Evolutionary conservation across 176 grass and related monocot genomes (phyloP).

Genomic region (Cenchrus purpureus): DNA sequence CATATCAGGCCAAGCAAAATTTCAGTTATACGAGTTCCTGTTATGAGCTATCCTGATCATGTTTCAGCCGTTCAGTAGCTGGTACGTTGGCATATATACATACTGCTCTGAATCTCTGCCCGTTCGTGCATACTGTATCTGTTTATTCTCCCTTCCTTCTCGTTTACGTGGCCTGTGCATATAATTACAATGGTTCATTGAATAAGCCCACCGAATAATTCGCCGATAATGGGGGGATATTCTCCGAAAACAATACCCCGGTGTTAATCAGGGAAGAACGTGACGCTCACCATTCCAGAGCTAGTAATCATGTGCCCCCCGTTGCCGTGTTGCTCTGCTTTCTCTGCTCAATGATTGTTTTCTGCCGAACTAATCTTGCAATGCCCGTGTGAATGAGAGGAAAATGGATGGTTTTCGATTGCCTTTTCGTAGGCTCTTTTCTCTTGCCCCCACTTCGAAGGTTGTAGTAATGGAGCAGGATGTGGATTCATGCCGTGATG

Average conservation of each 20-base stretch:
- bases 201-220: slow-evolving; percentile 22
- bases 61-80: background rate
- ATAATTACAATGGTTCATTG: background rate
- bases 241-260: background rate
- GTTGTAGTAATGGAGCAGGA: background rate
- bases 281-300: background rate
- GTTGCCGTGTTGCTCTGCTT: background rate
- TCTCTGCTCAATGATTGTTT: background rate
- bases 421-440: background rate
- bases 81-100: background rate
- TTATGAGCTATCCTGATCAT: background rate
- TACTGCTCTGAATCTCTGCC: background rate
- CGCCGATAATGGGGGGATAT: slow-evolving; percentile 1
- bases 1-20: background rate
- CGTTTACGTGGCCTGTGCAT: background rate
- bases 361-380: slow-evolving; percentile 9
- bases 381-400: background rate
- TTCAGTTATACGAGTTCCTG: background rate
- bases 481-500: background rate
- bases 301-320: background rate
- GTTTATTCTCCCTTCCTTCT: background rate
- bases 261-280: slow-evolving; percentile 8
- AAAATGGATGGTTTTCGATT: background rate
- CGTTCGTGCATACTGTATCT: background rate
- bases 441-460: background rate